Evolutionary conservation across 371 early-diverging fungal genomes (phyloP).

Genomic region (Funneliformis caledonium): DNA sequence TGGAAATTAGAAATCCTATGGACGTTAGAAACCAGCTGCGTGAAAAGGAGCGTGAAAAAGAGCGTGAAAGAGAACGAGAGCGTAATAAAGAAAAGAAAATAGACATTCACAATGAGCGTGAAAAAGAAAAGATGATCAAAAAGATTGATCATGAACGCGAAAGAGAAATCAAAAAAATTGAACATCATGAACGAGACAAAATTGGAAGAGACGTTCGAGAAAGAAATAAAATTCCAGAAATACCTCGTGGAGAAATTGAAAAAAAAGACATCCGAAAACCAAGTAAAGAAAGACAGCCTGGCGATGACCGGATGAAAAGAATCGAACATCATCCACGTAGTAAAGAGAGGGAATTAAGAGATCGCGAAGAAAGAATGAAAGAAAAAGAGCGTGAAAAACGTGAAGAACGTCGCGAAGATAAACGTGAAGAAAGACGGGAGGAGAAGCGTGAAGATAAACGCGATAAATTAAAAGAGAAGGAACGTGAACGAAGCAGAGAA

Average conservation of each 20-base stretch:
- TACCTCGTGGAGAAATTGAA: background rate
- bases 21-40: background rate
- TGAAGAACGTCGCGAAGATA: conserved; percentile 16
- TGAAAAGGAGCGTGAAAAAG: conserved; percentile 22
- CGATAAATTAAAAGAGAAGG: conserved; percentile 18
- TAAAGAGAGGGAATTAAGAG: conserved; percentile 7
- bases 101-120: background rate
- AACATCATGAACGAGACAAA: conserved; percentile 21
- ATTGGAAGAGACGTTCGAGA: background rate
- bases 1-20: background rate
- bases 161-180: conserved; percentile 2
- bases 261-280: background rate
- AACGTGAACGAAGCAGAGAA: conserved; percentile 9
- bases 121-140: conserved; percentile 13
- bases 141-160: conserved; percentile 19
- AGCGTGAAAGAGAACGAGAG: conserved; percentile 11
- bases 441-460: conserved; percentile 24
- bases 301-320: conserved; percentile 16
- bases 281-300: conserved; percentile 6
- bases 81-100: conserved; percentile 13
- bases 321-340: conserved; percentile 1
- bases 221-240: background rate
- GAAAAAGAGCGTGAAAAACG: conserved; percentile 16
- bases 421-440: conserved; percentile 25
- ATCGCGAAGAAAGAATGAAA: background rate